Conservation (phyloP, 2,329 filamentous ascomycete genomes). For the Didymella exigua region DNA sequence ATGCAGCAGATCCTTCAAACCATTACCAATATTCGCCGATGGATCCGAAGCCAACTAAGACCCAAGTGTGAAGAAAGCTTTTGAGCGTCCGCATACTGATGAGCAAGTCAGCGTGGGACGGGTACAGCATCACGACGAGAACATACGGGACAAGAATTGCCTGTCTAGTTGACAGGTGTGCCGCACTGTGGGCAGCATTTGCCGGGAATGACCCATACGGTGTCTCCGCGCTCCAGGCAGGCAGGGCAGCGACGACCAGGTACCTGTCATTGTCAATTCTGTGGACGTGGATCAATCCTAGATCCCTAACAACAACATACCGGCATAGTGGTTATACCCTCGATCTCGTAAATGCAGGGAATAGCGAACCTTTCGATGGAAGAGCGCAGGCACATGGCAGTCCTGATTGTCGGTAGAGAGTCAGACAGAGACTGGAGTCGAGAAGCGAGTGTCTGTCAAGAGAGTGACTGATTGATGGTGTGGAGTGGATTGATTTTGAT, state of each 20-base stretch:
- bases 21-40: constrained; percentile 17
- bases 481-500: not conserved
- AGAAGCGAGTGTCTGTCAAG: not conserved
- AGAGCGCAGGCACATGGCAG: constrained; percentile 36
- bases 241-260: constrained; percentile 49
- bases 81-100: not conserved
- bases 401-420: not conserved
- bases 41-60: constrained; percentile 13
- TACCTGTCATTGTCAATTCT: constrained; percentile 35
- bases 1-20: constrained; percentile 13
- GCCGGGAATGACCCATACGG: constrained; percentile 50
- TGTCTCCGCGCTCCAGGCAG: constrained; percentile 48
- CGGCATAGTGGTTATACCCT: constrained; percentile 44
- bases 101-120: constrained; percentile 6
- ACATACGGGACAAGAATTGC: constrained; percentile 5
- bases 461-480: not conserved
- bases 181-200: constrained; percentile 49
- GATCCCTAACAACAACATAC: constrained; percentile 25
- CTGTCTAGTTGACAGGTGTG: constrained; percentile 46
- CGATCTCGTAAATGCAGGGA: constrained; percentile 36
- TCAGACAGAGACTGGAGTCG: not conserved
- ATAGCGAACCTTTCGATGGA: constrained; percentile 34
- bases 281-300: not conserved
- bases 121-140: not conserved
- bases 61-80: constrained; percentile 1